These are phyloP conservation scores for Hyparrhenia diplandra DNA, from an alignment of 176 grass and related monocot genomes.

Conservation along the genomic window DNA sequence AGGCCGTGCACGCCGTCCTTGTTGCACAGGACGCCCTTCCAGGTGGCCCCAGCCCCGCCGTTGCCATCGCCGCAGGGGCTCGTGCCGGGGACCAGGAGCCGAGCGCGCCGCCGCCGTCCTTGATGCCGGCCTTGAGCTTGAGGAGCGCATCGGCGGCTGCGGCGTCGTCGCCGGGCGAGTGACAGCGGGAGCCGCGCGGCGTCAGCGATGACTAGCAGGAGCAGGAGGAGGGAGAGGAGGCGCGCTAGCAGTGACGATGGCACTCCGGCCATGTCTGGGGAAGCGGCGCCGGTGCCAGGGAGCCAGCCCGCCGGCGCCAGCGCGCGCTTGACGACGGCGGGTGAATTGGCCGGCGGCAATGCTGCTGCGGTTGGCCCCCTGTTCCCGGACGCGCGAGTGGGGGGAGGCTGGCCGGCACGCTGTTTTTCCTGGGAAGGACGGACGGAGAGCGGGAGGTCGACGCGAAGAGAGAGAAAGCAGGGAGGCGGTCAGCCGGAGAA, in stretches of 20 bases:
- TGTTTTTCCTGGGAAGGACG: background rate
- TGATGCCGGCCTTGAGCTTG: constrained; percentile 52
- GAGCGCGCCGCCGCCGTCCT: constrained; percentile 27
- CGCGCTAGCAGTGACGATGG: background rate
- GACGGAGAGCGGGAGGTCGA: background rate
- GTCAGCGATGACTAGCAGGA: too few species aligned
- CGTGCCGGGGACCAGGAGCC: constrained; percentile 44
- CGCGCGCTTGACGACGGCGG: constrained; percentile 52
- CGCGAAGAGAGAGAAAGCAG: constrained; percentile 13
- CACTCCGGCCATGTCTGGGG: constrained; percentile 34
- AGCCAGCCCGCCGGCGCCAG: constrained; percentile 54
- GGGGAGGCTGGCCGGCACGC: background rate
- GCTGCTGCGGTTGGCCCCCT: background rate
- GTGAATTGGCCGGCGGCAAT: constrained; percentile 15
- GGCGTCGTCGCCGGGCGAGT: constrained; percentile 1
- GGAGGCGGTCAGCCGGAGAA: constrained; percentile 1
- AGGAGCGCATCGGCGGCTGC: constrained; percentile 45
- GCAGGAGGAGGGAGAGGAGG: background rate
- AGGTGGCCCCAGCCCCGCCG: background rate
- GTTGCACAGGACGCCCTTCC: constrained; percentile 74
- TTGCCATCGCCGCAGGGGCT: constrained; percentile 48
- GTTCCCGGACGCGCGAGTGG: background rate
- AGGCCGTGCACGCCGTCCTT: constrained; percentile 35
- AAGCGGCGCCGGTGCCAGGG: constrained; percentile 8
- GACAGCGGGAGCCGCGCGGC: constrained; percentile 19